phyloP scores from a whole-genome alignment of 1,284 basidiomycete genomes.

The Naganishia liquefaciens region DNA sequence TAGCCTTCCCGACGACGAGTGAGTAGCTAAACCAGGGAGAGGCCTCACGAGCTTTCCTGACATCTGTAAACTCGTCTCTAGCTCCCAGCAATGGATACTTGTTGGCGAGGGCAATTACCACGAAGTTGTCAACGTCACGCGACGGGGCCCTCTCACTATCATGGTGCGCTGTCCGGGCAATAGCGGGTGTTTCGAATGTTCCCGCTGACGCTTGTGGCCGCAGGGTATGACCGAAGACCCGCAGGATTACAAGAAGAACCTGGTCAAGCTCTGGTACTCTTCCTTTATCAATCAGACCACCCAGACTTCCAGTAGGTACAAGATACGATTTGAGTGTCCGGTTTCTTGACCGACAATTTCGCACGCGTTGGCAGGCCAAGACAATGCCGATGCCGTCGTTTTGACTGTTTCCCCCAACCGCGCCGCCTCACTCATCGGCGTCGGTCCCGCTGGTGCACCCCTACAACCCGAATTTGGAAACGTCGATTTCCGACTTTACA shows the following conservation, averaged over 20 bases:
- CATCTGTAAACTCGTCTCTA: not conserved
- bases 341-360: not conserved
- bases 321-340: not conserved
- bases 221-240: constrained; percentile 34
- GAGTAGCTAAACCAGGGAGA: not conserved
- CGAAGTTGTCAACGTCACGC: constrained; percentile 63
- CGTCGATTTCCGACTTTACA: constrained; percentile 65
- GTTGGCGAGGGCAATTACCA: constrained; percentile 65
- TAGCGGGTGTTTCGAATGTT: not conserved
- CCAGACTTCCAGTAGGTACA: constrained; percentile 30
- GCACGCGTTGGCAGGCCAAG: constrained; percentile 30
- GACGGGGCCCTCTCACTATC: constrained; percentile 61
- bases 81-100: constrained; percentile 55
- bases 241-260: constrained; percentile 32
- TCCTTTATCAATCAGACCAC: constrained; percentile 40
- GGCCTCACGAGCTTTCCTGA: too few relatives aligned
- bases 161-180: constrained; percentile 47
- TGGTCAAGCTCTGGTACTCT: constrained; percentile 38
- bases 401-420: constrained; percentile 39
- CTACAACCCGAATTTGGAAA: constrained; percentile 57
- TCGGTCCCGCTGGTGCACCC: constrained; percentile 33
- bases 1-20: constrained; percentile 14
- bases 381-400: constrained; percentile 40
- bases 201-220: not conserved
- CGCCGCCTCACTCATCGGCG: constrained; percentile 33